Conservation (phyloP, 2,329 filamentous ascomycete species). For the Kalaharituber pfeilii region DNA sequence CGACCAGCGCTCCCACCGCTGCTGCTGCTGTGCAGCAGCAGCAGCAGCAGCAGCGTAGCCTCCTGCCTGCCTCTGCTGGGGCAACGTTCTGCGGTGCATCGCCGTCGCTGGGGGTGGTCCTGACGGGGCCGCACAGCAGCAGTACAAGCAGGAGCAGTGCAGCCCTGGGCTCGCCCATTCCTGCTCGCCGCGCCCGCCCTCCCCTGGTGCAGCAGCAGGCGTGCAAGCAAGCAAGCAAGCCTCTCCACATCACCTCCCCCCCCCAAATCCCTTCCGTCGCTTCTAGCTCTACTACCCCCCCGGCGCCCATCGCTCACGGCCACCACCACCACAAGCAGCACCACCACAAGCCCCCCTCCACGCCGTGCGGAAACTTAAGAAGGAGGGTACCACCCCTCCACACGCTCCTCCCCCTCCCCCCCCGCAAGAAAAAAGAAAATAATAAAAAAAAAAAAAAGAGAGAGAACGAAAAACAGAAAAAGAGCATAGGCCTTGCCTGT, state of each 20-base stretch:
- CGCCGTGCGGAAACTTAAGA: conserved; percentile 12
- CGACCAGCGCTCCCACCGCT: too few species aligned
- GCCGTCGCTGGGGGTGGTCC: too few species aligned
- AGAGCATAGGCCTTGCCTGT: not conserved
- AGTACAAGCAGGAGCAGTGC: not conserved
- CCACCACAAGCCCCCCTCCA: not conserved
- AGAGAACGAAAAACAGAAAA: too few species aligned
- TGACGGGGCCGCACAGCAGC: not conserved
- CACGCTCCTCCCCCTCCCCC: not conserved
- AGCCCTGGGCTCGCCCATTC: not conserved
- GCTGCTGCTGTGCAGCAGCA: too few species aligned
- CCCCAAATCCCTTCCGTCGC: conserved; percentile 3
- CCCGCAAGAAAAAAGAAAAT: not conserved
- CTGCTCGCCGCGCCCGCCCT: not conserved
- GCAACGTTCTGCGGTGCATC: too few species aligned
- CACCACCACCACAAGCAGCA: conserved; percentile 8
- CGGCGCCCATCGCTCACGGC: conserved; percentile 4
- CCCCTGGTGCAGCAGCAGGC: not conserved
- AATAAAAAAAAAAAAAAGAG: too few species aligned
- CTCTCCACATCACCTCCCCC: not conserved
- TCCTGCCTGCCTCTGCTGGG: too few species aligned
- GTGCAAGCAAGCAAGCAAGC: too few species aligned
- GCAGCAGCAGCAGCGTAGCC: too few species aligned
- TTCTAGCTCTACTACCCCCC: conserved; percentile 8
- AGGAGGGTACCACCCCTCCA: not conserved